Evolutionary conservation across 1,139 yeast genomes (phyloP).

Genomic region (Insectozyma bohioensis): DNA sequence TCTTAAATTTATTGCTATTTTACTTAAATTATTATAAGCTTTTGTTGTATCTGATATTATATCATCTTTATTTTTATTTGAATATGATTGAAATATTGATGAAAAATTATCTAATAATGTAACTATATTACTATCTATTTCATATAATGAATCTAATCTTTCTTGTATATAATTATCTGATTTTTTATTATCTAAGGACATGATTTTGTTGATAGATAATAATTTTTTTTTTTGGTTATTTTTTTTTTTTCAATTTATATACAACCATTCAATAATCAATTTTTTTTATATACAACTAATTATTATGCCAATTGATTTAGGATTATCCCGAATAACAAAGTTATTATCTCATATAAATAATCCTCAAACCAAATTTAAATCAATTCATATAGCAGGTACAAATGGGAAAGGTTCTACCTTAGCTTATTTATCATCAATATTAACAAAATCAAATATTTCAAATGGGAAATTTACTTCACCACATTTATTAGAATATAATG

Average conservation of each 20-base stretch:
- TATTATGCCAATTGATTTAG: slow-evolving; percentile 51
- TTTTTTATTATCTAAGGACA: too few species aligned
- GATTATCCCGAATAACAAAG: slow-evolving; percentile 57
- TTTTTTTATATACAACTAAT: neutral
- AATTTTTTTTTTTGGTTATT: slow-evolving; percentile 3
- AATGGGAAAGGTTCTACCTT: slow-evolving; percentile 94
- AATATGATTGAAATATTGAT: slow-evolving; percentile 40
- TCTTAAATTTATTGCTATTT: slow-evolving; percentile 48
- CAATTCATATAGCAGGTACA: slow-evolving; percentile 89
- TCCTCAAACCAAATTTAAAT: slow-evolving; percentile 63
- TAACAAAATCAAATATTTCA: slow-evolving; percentile 46
- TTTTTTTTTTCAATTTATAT: slow-evolving; percentile 2
- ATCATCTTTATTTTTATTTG: slow-evolving; percentile 23
- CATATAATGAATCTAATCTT: slow-evolving; percentile 44
- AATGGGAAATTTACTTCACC: slow-evolving; percentile 90
- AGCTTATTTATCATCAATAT: slow-evolving; percentile 67
- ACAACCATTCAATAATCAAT: too few species aligned
- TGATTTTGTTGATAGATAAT: slow-evolving; percentile 8
- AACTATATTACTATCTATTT: slow-evolving; percentile 46
- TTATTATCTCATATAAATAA: slow-evolving; percentile 63
- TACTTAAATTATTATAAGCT: slow-evolving; percentile 36
- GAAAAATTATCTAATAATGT: slow-evolving; percentile 42
- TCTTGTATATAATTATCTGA: slow-evolving; percentile 39
- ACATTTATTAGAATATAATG: slow-evolving; percentile 70
- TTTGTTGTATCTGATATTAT: slow-evolving; percentile 31